Evolutionary conservation across 2,329 filamentous ascomycete species (phyloP).

Genomic region (Diplodia corticola): DNA sequence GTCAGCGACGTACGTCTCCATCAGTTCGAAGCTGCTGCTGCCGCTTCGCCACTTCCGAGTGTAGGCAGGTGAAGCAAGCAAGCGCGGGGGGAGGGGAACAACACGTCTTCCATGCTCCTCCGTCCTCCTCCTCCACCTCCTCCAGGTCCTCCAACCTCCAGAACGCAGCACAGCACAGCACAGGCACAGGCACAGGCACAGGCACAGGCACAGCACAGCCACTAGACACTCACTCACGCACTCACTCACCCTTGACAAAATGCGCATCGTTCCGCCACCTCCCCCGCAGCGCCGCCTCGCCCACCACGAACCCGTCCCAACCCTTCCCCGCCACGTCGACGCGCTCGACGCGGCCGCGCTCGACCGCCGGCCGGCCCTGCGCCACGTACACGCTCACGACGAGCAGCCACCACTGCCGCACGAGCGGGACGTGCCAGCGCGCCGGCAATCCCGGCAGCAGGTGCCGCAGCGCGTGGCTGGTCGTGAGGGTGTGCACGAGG

Average conservation of each 20-base stretch:
- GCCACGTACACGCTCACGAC: slow-evolving; percentile 75
- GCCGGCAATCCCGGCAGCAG: slow-evolving; percentile 75
- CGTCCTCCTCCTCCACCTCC: too few species aligned
- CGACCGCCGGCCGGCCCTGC: slow-evolving; percentile 70
- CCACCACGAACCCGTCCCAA: slow-evolving; percentile 71
- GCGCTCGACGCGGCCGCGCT: slow-evolving; percentile 62
- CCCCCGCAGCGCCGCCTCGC: slow-evolving; percentile 66
- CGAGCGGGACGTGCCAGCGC: slow-evolving; percentile 70
- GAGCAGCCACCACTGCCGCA: slow-evolving; percentile 89
- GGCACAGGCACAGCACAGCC: too few species aligned
- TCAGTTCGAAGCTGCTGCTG: too few species aligned
- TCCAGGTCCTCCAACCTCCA: too few species aligned
- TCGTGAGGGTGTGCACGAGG: slow-evolving; percentile 77
- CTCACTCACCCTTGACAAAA: slow-evolving; percentile 71
- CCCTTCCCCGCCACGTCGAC: slow-evolving; percentile 63
- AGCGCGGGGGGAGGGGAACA: too few species aligned
- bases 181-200: too few species aligned
- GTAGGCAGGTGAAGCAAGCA: too few species aligned
- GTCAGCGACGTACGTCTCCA: too few species aligned
- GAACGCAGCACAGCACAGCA: too few species aligned
- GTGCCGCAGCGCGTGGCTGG: slow-evolving; percentile 84
- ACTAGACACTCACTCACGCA: too few species aligned
- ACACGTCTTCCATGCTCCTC: too few species aligned
- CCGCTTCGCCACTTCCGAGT: too few species aligned
- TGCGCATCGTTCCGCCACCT: slow-evolving; percentile 72